Conservation (phyloP, 345 rosid genomes). For the Citrus reticulata region DNA sequence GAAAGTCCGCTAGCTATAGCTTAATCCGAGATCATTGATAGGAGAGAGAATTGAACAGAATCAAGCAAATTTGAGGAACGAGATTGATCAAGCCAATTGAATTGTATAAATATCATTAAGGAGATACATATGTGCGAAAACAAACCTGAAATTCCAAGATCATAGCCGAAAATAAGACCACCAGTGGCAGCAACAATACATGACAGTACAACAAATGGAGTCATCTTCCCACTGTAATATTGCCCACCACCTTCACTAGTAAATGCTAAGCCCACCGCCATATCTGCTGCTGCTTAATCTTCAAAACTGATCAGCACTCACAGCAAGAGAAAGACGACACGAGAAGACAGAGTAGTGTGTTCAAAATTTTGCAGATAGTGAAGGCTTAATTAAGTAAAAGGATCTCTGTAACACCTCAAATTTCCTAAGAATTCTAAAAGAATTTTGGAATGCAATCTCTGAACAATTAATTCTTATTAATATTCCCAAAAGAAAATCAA, state of each 20-base stretch:
- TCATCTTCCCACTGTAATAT: slow-evolving; percentile 48
- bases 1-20: too few species aligned
- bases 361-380: neutral
- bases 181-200: slow-evolving; percentile 88
- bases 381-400: neutral
- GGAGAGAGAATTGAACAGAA: too few species aligned
- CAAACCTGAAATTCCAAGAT: slow-evolving; percentile 74
- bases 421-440: too few species aligned
- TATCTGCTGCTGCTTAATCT: slow-evolving; percentile 14
- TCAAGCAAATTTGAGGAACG: neutral
- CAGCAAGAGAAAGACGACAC: neutral
- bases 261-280: slow-evolving; percentile 41
- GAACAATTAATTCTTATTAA: too few species aligned
- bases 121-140: neutral
- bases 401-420: neutral
- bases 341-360: neutral
- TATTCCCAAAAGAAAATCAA: too few species aligned
- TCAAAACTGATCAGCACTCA: neutral
- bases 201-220: slow-evolving; percentile 56
- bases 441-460: too few species aligned
- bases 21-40: too few species aligned
- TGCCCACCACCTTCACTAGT: slow-evolving; percentile 13
- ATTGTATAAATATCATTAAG: neutral
- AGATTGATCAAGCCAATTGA: too few species aligned
- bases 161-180: slow-evolving; percentile 82